Conservation (phyloP, 495 filamentous ascomycete species). For the Aspergillus bertholletiae region DNA sequence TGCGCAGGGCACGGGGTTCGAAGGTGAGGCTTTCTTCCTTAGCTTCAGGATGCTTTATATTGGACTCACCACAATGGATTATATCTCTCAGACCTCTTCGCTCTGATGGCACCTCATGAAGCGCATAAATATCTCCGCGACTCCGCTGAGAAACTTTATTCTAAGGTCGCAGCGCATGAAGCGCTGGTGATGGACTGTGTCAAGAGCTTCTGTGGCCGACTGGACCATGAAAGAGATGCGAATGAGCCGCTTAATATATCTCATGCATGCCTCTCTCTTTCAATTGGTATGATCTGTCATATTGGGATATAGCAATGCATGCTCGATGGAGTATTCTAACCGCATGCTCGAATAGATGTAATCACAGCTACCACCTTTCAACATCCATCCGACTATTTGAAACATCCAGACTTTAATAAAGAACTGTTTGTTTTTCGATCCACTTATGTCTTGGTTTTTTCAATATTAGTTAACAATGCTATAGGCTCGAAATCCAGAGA, state of each 20-base stretch:
- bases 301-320: too few species aligned
- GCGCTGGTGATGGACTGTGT: background rate
- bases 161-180: too few species aligned
- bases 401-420: background rate
- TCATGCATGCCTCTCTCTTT: background rate
- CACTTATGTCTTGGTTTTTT: background rate
- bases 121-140: too few species aligned
- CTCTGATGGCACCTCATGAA: too few species aligned
- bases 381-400: background rate
- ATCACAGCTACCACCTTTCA: background rate
- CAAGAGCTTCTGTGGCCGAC: background rate
- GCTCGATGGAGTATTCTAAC: too few species aligned
- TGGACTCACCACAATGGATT: too few species aligned
- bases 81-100: too few species aligned
- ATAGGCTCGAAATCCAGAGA: background rate
- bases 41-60: too few species aligned
- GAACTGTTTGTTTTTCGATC: background rate
- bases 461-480: background rate
- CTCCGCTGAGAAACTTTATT: too few species aligned
- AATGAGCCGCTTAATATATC: background rate
- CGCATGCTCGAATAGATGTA: background rate
- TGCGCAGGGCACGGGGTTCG: too few species aligned
- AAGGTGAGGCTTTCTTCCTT: too few species aligned
- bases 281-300: background rate
- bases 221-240: background rate